Evolutionary conservation across 2,329 filamentous ascomycete genomes (phyloP), one percentile per base, ranked within the genome.

Genomic region (Allantophomopsis cytisporea): DNA sequence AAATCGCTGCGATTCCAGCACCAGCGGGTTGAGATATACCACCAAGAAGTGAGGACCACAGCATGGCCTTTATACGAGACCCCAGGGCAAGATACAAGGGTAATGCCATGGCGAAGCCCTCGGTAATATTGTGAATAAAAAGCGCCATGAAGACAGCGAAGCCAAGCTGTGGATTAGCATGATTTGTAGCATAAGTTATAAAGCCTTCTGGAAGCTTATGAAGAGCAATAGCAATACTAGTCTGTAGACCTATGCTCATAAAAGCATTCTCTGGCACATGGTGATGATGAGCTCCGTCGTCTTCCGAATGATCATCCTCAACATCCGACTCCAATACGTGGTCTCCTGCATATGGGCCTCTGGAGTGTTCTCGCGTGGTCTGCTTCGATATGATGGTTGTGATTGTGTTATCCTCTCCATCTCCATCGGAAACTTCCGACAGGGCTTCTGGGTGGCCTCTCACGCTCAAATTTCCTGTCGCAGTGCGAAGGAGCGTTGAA

Each of bases 81-180:
- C 80, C 73, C 23, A 95, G 73, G 1, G 91, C 91, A 52, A 98
- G 83, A 60, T 94, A 98, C 0, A 98, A 68, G 0, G 91, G 91
- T 1, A 98, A 64, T 0, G 87, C 86, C 71, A 98, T 82, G 45
- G 88, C 85, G 56, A 96, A 96, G 2, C 91, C 91, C 63, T 98
- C 91, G 20, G 86, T 88, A 53, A 98, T 94, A 62, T 96, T 98
- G 69, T 98, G 91, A 43, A 98, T 89, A 55, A 94, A 94, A 7
- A 98, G 72, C 1, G 91, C 89, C 59, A 96, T 74, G 62, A 98
- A 98, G 40, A 98, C 86, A 39, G 84, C 83, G 59, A 94, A 77
- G 15, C 91, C 91, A 0, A 98, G 74, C 0, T 73, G 68, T 0
- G 91, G 88, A 56, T 88, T 96, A 11, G 87, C 89, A 56, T 98